phyloP scores from a whole-genome alignment of 257 asterid species.

The Echium plantagineum region DNA sequence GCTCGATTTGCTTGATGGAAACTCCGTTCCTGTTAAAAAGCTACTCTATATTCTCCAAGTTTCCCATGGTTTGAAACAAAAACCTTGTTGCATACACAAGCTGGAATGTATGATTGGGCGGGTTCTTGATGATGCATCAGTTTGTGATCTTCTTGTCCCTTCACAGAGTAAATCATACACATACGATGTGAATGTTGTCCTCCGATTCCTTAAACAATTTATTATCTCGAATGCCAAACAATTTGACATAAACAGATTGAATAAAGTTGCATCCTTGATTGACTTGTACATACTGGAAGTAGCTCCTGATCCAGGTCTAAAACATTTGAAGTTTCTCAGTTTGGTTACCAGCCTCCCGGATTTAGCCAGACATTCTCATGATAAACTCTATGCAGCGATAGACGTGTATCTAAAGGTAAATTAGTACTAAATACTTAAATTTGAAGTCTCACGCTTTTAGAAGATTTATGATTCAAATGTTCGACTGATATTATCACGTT shows the following conservation, averaged over 20 bases:
- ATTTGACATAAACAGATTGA: slow-evolving; percentile 16
- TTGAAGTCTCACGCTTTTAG: too few relatives aligned
- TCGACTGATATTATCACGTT: too few relatives aligned
- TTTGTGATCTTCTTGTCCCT: slow-evolving; percentile 46
- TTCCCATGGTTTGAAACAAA: slow-evolving; percentile 18
- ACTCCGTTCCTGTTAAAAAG: slow-evolving; percentile 25
- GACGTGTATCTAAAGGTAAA: slow-evolving; percentile 47
- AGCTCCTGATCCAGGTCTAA: slow-evolving; percentile 48
- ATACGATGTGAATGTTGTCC: slow-evolving; percentile 32
- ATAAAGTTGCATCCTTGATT: slow-evolving; percentile 35
- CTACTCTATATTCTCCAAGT: slow-evolving; percentile 28
- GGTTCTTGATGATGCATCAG: slow-evolving; percentile 41
- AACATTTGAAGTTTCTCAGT: slow-evolving; percentile 31
- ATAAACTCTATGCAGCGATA: slow-evolving; percentile 31
- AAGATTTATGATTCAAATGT: too few relatives aligned
- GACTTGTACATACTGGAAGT: slow-evolving; percentile 49
- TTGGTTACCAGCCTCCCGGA: slow-evolving; percentile 36
- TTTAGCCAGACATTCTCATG: slow-evolving; percentile 40
- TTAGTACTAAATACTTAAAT: too few relatives aligned
- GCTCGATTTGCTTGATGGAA: slow-evolving; percentile 23
- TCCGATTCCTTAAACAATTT: slow-evolving; percentile 32
- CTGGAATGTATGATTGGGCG: slow-evolving; percentile 40
- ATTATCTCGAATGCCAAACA: slow-evolving; percentile 1
- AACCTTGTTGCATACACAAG: slow-evolving; percentile 11
- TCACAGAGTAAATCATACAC: slow-evolving; percentile 20